Base-by-base conservation (phyloP, 2,329 filamentous ascomycete species). In the Delphinella strobiligena region DNA sequence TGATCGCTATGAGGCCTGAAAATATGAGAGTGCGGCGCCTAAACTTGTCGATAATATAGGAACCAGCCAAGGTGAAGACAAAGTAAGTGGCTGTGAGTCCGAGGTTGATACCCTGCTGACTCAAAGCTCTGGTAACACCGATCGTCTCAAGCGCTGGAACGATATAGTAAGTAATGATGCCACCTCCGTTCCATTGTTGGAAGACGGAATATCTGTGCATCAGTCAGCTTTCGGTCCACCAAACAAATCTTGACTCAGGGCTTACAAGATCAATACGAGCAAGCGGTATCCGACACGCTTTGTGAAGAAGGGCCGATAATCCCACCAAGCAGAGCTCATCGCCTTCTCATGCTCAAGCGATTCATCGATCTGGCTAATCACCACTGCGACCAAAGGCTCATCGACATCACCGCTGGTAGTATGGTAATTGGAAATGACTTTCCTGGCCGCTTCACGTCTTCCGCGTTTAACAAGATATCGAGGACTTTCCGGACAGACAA, bases 181-280 rank as follows among this genome's bases (percentile, higher is more conserved):
- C 59, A 30, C 64, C 63, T 8, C 64, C 64, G 36, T 64, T 66
- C 64, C 65, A 67, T 39, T 64, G 61, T 45, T 67, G 64, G 48
- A 67, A 67, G 34, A 64, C 41, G 1, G 62, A 67, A 47, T 69
- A n/a, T n/a, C n/a, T n/a, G n/a, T n/a, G n/a, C n/a, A n/a, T n/a
- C n/a, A n/a, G n/a, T n/a, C n/a, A n/a, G n/a, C n/a, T n/a, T n/a
- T n/a, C n/a, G n/a, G n/a, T n/a, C n/a, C n/a, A n/a, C n/a, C n/a
- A n/a, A n/a, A n/a, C n/a, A n/a, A n/a, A n/a, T n/a, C n/a, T n/a
- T n/a, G n/a, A n/a, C n/a, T n/a, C n/a, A n/a, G n/a, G n/a, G n/a
- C n/a, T n/a, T n/a, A 69, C 7, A 69, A 49, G 14, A 63, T 47
- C 11, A 69, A 48, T 8, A 68, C 60, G 1, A 68, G 40, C 3